Evolutionary conservation across 352 stramenopile species (phyloP).

Genomic region (Globisporangium spinosum): DNA sequence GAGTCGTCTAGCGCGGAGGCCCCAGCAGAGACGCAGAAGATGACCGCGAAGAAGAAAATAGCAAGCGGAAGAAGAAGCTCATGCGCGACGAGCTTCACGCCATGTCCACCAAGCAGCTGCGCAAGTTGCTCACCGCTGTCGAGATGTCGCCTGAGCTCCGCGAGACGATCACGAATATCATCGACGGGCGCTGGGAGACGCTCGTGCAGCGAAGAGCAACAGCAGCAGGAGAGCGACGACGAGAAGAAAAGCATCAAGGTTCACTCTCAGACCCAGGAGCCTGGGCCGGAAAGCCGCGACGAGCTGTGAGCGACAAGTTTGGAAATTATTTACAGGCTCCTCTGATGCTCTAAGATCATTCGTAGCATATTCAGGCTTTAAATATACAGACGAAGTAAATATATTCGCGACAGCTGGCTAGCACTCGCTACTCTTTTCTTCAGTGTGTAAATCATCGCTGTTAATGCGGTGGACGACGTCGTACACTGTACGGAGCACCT

Average conservation of each 20-base stretch:
- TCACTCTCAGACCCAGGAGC: neutral
- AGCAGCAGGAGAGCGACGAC: neutral
- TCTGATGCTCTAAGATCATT: too few species aligned
- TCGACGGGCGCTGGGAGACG: constrained; percentile 44
- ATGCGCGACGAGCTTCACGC: constrained; percentile 36
- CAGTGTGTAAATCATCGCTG: too few species aligned
- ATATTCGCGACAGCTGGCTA: too few species aligned
- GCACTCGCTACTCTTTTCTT: too few species aligned
- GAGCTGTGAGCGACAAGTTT: neutral
- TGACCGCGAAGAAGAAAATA: neutral
- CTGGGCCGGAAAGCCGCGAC: too few species aligned
- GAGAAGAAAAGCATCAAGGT: neutral
- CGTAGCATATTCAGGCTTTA: too few species aligned
- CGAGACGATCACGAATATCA: constrained; percentile 36
- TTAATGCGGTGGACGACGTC: too few species aligned
- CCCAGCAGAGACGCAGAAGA: neutral
- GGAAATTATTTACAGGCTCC: too few species aligned
- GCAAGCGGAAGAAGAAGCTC: constrained; percentile 30
- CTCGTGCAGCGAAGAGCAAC: constrained; percentile 20
- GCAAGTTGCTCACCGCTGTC: constrained; percentile 28
- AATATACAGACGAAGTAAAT: too few species aligned
- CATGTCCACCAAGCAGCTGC: constrained; percentile 53
- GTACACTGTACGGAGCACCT: too few species aligned
- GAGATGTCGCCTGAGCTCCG: constrained; percentile 37
- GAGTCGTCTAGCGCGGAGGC: neutral